A percentile compares a stretch with the other conserved stretches of the same genome.
Evolutionary conservation across 2,329 filamentous ascomycete species (phyloP).

Genomic region (Hypoxylon sp.): DNA sequence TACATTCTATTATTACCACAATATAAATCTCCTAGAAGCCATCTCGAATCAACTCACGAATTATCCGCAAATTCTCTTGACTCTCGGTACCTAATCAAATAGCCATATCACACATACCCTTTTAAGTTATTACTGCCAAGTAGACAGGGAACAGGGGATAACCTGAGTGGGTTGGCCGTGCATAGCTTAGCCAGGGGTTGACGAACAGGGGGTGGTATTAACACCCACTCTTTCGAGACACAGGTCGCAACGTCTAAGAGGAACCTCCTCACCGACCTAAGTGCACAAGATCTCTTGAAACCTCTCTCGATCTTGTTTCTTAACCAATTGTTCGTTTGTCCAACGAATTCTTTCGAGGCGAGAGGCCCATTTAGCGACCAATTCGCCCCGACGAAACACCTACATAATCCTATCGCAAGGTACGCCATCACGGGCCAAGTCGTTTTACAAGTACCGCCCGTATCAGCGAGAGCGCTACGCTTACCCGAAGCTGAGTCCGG

Average conservation of each 20-base stretch:
- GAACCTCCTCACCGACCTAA: conserved; percentile 45
- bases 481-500: conserved; percentile 14
- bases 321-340: conserved; percentile 34
- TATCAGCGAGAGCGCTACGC: conserved; percentile 24
- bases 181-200: conserved; percentile 41
- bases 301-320: conserved; percentile 44
- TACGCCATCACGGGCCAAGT: conserved; percentile 11
- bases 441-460: conserved; percentile 21
- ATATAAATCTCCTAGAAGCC: conserved; percentile 23
- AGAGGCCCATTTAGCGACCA: conserved; percentile 30
- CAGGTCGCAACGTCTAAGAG: conserved; percentile 51
- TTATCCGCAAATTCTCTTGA: conserved; percentile 2
- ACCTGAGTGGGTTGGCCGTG: conserved; percentile 34
- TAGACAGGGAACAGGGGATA: conserved; percentile 26
- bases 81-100: too few species aligned
- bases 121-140: conserved; percentile 40
- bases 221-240: conserved; percentile 50
- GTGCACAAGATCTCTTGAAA: conserved; percentile 35
- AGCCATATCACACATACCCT: too few species aligned
- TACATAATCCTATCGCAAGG: conserved; percentile 30
- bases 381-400: conserved; percentile 14
- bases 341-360: conserved; percentile 22
- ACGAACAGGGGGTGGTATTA: conserved; percentile 39
- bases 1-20: neutral
- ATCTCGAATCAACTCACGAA: conserved; percentile 8